Evolutionary conservation across 83 land plant species (phyloP).

Genomic region (Larix sibirica): DNA sequence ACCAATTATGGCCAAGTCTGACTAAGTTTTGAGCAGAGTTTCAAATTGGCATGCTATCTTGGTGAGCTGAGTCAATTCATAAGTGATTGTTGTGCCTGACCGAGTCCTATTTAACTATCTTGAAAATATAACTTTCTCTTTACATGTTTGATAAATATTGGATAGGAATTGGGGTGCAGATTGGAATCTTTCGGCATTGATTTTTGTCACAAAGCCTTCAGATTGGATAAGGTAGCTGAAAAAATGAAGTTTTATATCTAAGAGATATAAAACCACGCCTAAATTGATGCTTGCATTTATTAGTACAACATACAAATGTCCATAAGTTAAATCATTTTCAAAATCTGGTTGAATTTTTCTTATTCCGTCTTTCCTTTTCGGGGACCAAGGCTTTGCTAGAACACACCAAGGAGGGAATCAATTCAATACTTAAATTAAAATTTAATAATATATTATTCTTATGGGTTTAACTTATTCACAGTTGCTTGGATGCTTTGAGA

Average conservation of each 20-base stretch:
- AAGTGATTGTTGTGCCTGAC: no score
- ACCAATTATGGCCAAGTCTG: no score
- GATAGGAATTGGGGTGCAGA: slow-evolving; percentile 97
- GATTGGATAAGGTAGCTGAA: slow-evolving; percentile 70
- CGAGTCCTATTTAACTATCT: no score
- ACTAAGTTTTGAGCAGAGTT: no score
- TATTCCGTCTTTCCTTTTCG: neutral
- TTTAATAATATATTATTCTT: neutral
- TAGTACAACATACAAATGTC: neutral
- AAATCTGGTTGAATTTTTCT: neutral
- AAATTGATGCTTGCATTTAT: neutral
- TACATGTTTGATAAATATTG: slow-evolving; percentile 54
- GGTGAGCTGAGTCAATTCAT: no score
- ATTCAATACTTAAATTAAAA: neutral
- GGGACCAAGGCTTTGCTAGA: neutral
- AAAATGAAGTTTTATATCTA: neutral
- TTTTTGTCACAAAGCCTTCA: slow-evolving; percentile 80
- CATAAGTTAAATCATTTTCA: neutral
- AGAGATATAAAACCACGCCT: neutral
- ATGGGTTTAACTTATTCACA: neutral
- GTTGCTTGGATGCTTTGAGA: no score
- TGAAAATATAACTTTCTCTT: neutral
- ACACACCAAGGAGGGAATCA: neutral
- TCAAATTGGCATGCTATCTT: no score
- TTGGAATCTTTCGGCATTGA: slow-evolving; percentile 77